Evolutionary conservation across 306 rosid species (phyloP), one percentile per base, ranked within the genome.

Genomic region (Fagus sylvatica): DNA sequence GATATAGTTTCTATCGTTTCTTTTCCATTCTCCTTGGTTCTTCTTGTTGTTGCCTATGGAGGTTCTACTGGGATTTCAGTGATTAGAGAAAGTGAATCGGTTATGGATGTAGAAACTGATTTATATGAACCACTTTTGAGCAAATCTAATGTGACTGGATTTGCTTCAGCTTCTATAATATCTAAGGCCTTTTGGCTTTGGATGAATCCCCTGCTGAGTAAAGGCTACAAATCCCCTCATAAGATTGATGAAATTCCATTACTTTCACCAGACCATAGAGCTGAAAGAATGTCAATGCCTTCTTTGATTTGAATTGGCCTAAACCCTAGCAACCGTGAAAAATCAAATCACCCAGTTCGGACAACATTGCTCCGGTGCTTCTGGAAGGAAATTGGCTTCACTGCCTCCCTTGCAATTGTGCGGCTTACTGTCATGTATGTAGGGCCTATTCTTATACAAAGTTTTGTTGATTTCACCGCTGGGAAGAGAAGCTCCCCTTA

Each of bases 131-230:
- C 74, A 5, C 73, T 67, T 62, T 30, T 73, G 60, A 64, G 39
- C 57, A 83, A 89, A 74, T 69, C 87, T 34, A 86, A 82, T 32
- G 88, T 86, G 77, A 86, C 90, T 74, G 91, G 78, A 9, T 95
- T 86, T 84, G 96, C 98, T 71, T 89, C 98, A 5, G 98, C 98
- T 80, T 90, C 98, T 51, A 12, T 77, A 1, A 41, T 86, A 15
- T 91, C 97, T 9, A 95, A 82, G 78, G 89, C 95, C 37, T 90
- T 92, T 67, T 92, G 97, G 98, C 46, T 89, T 71, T 95, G 98
- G 98, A 80, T 95, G 84, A 95, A 95, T 78, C 98, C 98, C 30
- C 79, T 95, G 78, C 82, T 95, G 76, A 87, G 83, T 22, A 88
- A 89, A 87, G 98, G 98, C 64, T 89, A 92, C 75, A 53, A 62